Evolutionary conservation across 2,329 filamentous ascomycete species (phyloP).

Genomic region (Acrocalymma vagum): DNA sequence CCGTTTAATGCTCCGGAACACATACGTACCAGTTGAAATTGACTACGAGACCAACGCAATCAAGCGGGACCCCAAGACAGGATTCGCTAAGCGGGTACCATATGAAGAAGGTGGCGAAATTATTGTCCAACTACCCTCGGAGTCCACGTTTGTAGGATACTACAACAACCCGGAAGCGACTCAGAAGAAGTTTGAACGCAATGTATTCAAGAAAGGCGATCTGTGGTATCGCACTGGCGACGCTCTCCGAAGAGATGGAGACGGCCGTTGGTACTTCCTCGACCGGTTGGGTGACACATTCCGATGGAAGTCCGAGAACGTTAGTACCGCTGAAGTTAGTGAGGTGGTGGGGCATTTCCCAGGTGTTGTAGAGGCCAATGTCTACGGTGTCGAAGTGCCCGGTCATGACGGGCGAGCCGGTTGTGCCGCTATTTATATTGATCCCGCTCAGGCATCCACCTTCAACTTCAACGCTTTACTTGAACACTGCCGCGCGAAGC

Average conservation of each 20-base stretch:
- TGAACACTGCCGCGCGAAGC: conserved; percentile 63
- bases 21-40: conserved; percentile 72
- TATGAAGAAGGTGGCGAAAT: conserved; percentile 80
- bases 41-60: conserved; percentile 75
- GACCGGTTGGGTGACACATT: conserved; percentile 59
- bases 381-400: conserved; percentile 59
- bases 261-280: conserved; percentile 59
- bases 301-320: conserved; percentile 61
- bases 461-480: conserved; percentile 67
- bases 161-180: conserved; percentile 74
- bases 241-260: conserved; percentile 52
- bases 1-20: conserved; percentile 61
- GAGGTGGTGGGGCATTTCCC: conserved; percentile 56
- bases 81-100: conserved; percentile 69
- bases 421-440: conserved; percentile 67
- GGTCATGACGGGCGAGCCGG: conserved; percentile 61
- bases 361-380: conserved; percentile 56
- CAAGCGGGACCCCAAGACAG: conserved; percentile 70
- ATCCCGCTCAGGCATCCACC: conserved; percentile 52
- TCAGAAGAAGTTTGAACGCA: conserved; percentile 59
- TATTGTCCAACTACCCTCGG: conserved; percentile 67
- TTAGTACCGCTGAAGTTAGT: conserved; percentile 57
- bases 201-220: conserved; percentile 58
- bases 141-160: conserved; percentile 73
- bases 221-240: conserved; percentile 59